Base-by-base conservation (phyloP, 768 basidiomycete species). In the Trametes cingulata region DNA sequence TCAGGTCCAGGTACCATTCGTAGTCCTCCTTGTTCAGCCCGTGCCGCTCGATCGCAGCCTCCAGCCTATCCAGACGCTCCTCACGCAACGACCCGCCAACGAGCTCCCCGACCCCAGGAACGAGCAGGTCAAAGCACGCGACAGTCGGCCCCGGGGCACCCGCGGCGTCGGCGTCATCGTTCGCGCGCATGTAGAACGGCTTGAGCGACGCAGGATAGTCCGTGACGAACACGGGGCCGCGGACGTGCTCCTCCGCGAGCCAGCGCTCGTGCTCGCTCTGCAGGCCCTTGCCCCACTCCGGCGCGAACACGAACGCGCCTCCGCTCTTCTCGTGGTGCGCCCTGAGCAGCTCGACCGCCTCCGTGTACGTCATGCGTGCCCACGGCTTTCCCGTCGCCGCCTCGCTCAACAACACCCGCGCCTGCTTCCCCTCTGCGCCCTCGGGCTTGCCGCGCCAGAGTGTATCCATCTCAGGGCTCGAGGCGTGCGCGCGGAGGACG, bases 171-270 rank as follows among this genome's bases (percentile, higher is more conserved):
- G 72, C 70, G 56, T 75, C 76, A n/a, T 10, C 29, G 68, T 92
- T 93, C 41, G 70, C 71, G 36, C 91, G 85, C 97, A 98, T 98
- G 76, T 99, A 99, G 77, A 98, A 98, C 8, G 97, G 95, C 73
- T 99, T 99, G 62, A 93, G 72, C 2, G 70, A 51, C 5, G 79
- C 73, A 1, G 97, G 96, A 70, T 98, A 99, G 71, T 96, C 87
- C 14, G 87, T 91, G 54, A 99, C 88, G 71, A 98, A 98, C 2
- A 95, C 82, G 1, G 97, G 96, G 0, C 89, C 89, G 24, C 77
- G 71, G 52, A 86, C 75, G 50, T 88, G 73, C 15, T 74, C 71
- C 56, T 90, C 88, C 0, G 93, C 90, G 15, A 99, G 80, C 86
- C 89, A 96, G 49, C 86, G 85, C 73, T 99, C 97, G 70, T 98